Conservation (phyloP, 1,139 yeast species). For the Suhomyces taliae region DNA sequence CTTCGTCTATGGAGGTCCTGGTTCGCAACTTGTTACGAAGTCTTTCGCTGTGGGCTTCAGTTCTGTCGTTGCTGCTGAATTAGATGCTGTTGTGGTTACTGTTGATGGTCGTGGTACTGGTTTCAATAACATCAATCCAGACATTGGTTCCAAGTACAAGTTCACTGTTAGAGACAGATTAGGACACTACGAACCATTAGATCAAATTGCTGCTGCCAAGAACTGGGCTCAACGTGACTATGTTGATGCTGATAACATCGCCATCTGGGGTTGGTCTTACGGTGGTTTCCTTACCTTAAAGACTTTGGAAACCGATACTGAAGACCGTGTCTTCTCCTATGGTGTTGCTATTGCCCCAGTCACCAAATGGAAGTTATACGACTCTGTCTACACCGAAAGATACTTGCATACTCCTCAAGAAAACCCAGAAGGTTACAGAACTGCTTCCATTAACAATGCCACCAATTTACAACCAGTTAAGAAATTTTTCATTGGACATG, state of each 20-base stretch:
- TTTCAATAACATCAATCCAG: slow-evolving; percentile 44
- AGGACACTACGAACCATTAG: slow-evolving; percentile 68
- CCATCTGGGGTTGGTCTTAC: slow-evolving; percentile 85
- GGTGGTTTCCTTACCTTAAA: slow-evolving; percentile 79
- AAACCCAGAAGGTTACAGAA: slow-evolving; percentile 56
- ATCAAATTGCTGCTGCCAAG: slow-evolving; percentile 70
- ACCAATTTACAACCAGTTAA: slow-evolving; percentile 48
- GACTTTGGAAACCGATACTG: slow-evolving; percentile 63
- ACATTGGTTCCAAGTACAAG: slow-evolving; percentile 50
- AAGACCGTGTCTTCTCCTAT: slow-evolving; percentile 57
- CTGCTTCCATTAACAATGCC: slow-evolving; percentile 53
- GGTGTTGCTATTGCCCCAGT: slow-evolving; percentile 84
- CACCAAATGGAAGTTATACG: slow-evolving; percentile 74
- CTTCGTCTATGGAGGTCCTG: slow-evolving; percentile 82
- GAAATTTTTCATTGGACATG: slow-evolving; percentile 72
- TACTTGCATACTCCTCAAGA: slow-evolving; percentile 71
- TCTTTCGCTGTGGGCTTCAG: slow-evolving; percentile 57
- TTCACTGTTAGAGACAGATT: slow-evolving; percentile 63
- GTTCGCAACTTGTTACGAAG: slow-evolving; percentile 65
- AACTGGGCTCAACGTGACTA: slow-evolving; percentile 54
- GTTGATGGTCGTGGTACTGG: slow-evolving; percentile 88
- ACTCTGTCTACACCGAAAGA: slow-evolving; percentile 75
- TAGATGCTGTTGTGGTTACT: slow-evolving; percentile 71
- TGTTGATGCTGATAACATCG: slow-evolving; percentile 59
- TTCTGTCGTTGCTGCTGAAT: slow-evolving; percentile 64